Evolutionary conservation across 306 rosid genomes (phyloP), one percentile per base, ranked within the genome.

Genomic region (Chamaecrista fasciculata): DNA sequence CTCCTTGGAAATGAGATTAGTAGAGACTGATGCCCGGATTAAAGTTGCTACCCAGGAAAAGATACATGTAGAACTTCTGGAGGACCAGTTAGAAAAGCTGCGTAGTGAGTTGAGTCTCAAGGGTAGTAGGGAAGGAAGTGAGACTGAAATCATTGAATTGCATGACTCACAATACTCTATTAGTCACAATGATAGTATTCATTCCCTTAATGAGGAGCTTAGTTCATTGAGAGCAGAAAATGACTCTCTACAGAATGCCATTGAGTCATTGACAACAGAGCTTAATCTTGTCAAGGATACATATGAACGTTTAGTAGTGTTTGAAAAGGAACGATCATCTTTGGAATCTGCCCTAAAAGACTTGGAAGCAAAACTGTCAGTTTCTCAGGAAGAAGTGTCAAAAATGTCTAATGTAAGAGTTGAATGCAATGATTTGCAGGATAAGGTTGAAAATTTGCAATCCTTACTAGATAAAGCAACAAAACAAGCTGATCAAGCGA

Each of bases 181-280:
- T 25, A 76, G 74, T 49, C 66, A 62, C 50, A 49, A 69, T 59
- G 83, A 23, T 53, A 76, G 69, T 49, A 59, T 78, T 48, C 62
- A 48, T 60, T 62, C 87, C 31, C 86, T 87, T 68, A 73, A 70
- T 0, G 33, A 63, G 43, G 89, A 91, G 76, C 87, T 91, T 76
- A 83, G 75, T 77, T 81, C 88, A 24, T 70, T 91, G 79, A 91
- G 86, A 76, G 78, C 61, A 48, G 97, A 94, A 85, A 94, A 94
- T 80, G 55, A 75, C 52, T 70, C 64, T 56, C 76, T 94, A 48
- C 87, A 79, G 83, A 82, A 75, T 72, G 88, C 78, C 40, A 33
- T 94, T 44, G 76, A 89, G 71, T 78, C 82, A 55, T 84, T 91
- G 29, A 73, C 78, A 82, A 58, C 73, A 71, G 85, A 82, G 82